Evolutionary conservation across 1,139 yeast genomes (phyloP).

Genomic region (Suhomyces anneliseae): DNA sequence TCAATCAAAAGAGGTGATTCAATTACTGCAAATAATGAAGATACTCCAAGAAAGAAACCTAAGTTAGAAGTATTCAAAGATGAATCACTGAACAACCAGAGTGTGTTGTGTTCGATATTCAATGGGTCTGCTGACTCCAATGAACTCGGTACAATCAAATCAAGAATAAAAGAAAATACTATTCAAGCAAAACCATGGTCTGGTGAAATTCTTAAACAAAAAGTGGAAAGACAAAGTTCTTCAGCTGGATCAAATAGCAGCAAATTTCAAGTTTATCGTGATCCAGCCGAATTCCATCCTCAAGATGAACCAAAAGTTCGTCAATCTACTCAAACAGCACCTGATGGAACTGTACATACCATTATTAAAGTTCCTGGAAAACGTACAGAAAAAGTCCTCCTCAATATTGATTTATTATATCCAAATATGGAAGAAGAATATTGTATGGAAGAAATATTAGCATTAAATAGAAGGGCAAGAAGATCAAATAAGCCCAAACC

Average conservation of each 20-base stretch:
- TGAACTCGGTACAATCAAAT: conserved; percentile 50
- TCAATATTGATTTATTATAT: conserved; percentile 61
- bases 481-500: background rate
- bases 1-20: conserved; percentile 29
- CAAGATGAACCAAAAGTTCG: conserved; percentile 6
- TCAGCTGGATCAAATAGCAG: conserved; percentile 13
- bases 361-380: conserved; percentile 58
- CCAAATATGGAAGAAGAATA: conserved; percentile 43
- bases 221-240: conserved; percentile 13
- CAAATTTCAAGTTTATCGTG: conserved; percentile 45
- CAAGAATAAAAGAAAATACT: conserved; percentile 65
- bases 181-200: conserved; percentile 62
- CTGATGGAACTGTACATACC: conserved; percentile 44
- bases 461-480: conserved; percentile 18
- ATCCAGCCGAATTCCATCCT: conserved; percentile 13
- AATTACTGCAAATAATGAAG: conserved; percentile 1
- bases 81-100: conserved; percentile 17
- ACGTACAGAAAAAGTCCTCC: conserved; percentile 60
- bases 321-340: conserved; percentile 33
- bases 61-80: conserved; percentile 36
- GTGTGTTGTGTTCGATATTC: conserved; percentile 35
- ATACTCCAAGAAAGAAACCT: conserved; percentile 18
- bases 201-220: conserved; percentile 58
- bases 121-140: conserved; percentile 18
- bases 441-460: conserved; percentile 65